Conservation (phyloP, 352 stramenopile species). For the Globisporangium nodosum region DNA sequence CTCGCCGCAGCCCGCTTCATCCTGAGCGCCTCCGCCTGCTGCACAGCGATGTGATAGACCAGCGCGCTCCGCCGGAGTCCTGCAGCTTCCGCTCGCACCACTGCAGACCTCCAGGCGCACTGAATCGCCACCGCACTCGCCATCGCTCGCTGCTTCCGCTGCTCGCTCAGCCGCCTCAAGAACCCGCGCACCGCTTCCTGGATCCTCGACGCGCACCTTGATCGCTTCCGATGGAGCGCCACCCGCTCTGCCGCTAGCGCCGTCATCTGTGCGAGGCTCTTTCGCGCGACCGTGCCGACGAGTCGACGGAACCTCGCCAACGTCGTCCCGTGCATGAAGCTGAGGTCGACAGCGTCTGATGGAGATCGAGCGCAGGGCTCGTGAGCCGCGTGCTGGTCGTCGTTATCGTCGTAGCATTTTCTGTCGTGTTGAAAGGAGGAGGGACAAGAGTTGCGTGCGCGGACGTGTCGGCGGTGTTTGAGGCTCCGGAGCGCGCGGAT, state of each 20-base stretch:
- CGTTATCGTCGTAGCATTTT: too few relatives aligned
- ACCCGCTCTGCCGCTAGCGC: background rate
- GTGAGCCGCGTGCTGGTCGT: background rate
- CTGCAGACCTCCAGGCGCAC: background rate
- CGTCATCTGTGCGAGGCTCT: slow-evolving; percentile 8
- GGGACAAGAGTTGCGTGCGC: too few relatives aligned
- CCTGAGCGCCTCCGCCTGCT: background rate
- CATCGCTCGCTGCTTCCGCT: background rate
- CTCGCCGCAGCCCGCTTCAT: background rate
- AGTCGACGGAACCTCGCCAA: slow-evolving; percentile 32
- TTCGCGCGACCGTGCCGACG: slow-evolving; percentile 27
- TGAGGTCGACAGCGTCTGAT: background rate
- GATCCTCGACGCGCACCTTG: background rate
- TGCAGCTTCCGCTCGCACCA: background rate
- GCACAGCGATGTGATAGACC: background rate
- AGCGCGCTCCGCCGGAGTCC: background rate
- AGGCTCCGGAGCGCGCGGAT: background rate
- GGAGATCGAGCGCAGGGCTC: too few relatives aligned
- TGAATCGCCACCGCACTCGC: background rate
- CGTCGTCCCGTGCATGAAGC: slow-evolving; percentile 25
- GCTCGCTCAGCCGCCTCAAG: background rate
- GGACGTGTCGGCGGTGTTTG: background rate
- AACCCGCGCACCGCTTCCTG: background rate
- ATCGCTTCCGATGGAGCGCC: background rate
- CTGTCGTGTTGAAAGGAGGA: too few relatives aligned